Evolutionary conservation across 164 flowering plant genomes (phyloP).

Genomic region (Kalanchoe fedtschenkoi): DNA sequence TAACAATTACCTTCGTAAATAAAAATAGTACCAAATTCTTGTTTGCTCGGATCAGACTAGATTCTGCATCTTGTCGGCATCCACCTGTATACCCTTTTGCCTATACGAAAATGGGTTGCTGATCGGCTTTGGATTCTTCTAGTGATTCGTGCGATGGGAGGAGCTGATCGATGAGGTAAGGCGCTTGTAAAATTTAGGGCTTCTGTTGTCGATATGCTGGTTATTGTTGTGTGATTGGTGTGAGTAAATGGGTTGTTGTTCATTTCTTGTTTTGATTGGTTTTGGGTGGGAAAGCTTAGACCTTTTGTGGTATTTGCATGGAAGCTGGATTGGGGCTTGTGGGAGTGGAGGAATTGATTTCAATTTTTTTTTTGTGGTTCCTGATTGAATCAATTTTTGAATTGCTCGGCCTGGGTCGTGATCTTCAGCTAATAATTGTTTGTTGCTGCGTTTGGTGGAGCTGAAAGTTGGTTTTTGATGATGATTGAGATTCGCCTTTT

Average conservation of each 20-base stretch:
- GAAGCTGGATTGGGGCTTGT: constrained; percentile 2
- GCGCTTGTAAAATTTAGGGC: neutral
- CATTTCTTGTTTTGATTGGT: neutral
- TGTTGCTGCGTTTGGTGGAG: neutral
- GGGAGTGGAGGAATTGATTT: neutral
- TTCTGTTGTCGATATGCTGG: neutral
- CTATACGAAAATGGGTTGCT: neutral
- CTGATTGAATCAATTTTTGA: neutral
- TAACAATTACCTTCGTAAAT: neutral
- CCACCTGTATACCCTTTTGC: constrained; percentile 1
- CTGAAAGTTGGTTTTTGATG: neutral
- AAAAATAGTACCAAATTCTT: neutral
- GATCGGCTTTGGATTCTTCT: neutral
- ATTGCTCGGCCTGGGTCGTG: neutral
- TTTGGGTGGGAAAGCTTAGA: neutral
- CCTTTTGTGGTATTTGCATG: neutral
- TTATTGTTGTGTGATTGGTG: neutral
- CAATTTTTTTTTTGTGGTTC: neutral
- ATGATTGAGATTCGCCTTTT: neutral
- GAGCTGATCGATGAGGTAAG: constrained; percentile 2
- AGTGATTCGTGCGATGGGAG: neutral
- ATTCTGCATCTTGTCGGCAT: constrained; percentile 2
- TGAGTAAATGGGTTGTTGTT: neutral
- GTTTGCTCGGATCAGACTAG: neutral
- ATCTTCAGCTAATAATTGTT: neutral